phyloP scores from a whole-genome alignment of 129 eudicot genomes.

The Mikania micrantha region DNA sequence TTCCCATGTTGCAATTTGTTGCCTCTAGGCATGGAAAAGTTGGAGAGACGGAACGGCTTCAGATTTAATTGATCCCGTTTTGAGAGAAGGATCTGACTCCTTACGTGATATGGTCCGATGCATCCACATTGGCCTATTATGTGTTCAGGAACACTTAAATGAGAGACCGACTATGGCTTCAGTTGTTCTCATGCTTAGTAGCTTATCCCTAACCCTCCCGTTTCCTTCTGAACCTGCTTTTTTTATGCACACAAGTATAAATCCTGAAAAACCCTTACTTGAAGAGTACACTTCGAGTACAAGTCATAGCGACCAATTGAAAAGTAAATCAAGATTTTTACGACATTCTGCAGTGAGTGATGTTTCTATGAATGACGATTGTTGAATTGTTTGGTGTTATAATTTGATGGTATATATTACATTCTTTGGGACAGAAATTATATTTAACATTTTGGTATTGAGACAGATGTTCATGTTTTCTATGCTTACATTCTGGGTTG shows the following conservation, averaged over 20 bases:
- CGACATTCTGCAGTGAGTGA: not conserved
- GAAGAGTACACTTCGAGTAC: slow-evolving; percentile 1
- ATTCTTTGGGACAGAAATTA: not conserved
- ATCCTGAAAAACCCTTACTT: not conserved
- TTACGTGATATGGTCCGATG: slow-evolving; percentile 18
- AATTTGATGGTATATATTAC: not conserved
- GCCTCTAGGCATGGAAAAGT: slow-evolving; percentile 29
- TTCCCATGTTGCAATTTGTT: not conserved
- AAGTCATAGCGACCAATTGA: not conserved
- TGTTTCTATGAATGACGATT: not conserved
- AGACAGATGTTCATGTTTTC: not conserved
- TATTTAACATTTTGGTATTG: not conserved
- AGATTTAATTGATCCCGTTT: slow-evolving; percentile 15
- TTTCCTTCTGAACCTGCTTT: slow-evolving; percentile 38
- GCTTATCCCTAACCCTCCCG: slow-evolving; percentile 29
- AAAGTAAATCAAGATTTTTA: slow-evolving; percentile 5
- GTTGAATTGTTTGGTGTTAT: not conserved
- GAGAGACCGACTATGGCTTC: slow-evolving; percentile 33
- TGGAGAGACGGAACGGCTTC: slow-evolving; percentile 22
- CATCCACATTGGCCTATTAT: slow-evolving; percentile 26
- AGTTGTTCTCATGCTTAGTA: slow-evolving; percentile 23
- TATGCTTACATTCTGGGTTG: not conserved
- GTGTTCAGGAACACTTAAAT: slow-evolving; percentile 24
- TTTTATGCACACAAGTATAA: slow-evolving; percentile 11
- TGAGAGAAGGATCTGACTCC: slow-evolving; percentile 6